Conservation (phyloP, 495 filamentous ascomycete genomes). For the Hyphodiscus hymeniophilus region DNA sequence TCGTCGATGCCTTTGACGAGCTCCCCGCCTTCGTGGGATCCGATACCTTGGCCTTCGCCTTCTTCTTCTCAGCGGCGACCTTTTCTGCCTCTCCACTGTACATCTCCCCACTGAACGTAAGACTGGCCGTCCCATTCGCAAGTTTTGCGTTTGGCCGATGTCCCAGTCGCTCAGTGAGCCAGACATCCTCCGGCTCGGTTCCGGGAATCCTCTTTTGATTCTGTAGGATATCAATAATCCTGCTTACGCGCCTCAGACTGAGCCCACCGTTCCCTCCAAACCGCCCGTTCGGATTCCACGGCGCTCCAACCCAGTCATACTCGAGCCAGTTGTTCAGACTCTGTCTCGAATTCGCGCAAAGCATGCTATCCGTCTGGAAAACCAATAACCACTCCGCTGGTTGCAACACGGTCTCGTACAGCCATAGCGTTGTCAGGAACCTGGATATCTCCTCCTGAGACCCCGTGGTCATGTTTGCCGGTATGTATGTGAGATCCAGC, state of each 20-base stretch:
- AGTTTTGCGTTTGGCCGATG: constrained; percentile 31
- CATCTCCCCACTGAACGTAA: constrained; percentile 38
- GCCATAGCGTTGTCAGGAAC: constrained; percentile 36
- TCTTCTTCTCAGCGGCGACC: constrained; percentile 13
- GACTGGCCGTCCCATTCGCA: constrained; percentile 35
- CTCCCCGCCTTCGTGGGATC: constrained; percentile 24
- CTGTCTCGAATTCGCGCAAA: constrained; percentile 37
- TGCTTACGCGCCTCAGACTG: constrained; percentile 36
- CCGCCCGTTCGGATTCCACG: constrained; percentile 32
- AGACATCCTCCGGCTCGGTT: constrained; percentile 39
- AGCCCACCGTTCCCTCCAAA: constrained; percentile 44
- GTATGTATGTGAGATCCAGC: constrained; percentile 37
- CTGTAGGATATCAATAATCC: constrained; percentile 36
- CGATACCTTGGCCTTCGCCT: constrained; percentile 2
- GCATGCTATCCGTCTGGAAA: constrained; percentile 42
- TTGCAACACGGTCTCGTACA: constrained; percentile 35
- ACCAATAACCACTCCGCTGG: constrained; percentile 38
- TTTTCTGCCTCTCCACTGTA: constrained; percentile 22
- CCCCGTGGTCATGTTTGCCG: constrained; percentile 32
- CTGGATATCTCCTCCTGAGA: constrained; percentile 36
- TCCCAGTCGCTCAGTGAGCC: constrained; percentile 38
- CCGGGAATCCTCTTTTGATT: constrained; percentile 30
- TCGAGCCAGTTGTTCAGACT: constrained; percentile 39
- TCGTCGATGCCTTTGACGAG: constrained; percentile 31
- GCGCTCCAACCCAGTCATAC: constrained; percentile 46